Conservation (phyloP, 495 filamentous ascomycete species). For the Aspergillus conjunctus region DNA sequence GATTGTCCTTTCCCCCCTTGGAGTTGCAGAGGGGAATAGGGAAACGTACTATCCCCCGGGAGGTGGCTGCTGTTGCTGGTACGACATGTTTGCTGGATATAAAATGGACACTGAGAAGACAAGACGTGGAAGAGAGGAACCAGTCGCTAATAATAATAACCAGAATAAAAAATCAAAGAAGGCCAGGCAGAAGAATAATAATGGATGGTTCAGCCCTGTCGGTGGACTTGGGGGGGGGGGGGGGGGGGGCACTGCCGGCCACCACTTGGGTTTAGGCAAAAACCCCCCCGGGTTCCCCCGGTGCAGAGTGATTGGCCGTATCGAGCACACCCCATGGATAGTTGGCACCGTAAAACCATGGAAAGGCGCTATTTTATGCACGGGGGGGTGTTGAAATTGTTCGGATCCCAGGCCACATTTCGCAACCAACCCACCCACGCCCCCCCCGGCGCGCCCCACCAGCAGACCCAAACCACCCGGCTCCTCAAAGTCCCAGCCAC, state of each 20-base stretch:
- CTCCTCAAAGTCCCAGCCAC: no score
- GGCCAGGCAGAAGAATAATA: constrained; percentile 18
- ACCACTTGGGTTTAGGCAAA: not conserved
- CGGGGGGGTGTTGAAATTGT: no score
- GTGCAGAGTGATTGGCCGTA: not conserved
- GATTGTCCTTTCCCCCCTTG: not conserved
- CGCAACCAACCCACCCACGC: no score
- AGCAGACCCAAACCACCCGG: no score
- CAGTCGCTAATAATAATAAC: not conserved
- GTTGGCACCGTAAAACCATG: no score
- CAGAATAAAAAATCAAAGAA: not conserved
- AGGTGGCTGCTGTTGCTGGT: constrained; percentile 17
- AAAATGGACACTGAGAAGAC: not conserved
- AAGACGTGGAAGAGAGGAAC: not conserved
- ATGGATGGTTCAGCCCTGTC: constrained; percentile 14
- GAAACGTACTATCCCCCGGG: constrained; percentile 18
- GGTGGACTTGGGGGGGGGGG: not conserved
- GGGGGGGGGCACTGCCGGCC: no score
- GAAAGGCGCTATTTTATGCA: no score
- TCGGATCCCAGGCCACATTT: no score
- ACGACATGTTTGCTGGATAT: constrained; percentile 10
- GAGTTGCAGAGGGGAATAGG: not conserved
- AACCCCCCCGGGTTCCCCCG: not conserved
- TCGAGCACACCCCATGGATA: no score
- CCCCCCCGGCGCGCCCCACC: no score